Conservation (phyloP, 768 basidiomycete species). For the Cystoderma amianthinum region DNA sequence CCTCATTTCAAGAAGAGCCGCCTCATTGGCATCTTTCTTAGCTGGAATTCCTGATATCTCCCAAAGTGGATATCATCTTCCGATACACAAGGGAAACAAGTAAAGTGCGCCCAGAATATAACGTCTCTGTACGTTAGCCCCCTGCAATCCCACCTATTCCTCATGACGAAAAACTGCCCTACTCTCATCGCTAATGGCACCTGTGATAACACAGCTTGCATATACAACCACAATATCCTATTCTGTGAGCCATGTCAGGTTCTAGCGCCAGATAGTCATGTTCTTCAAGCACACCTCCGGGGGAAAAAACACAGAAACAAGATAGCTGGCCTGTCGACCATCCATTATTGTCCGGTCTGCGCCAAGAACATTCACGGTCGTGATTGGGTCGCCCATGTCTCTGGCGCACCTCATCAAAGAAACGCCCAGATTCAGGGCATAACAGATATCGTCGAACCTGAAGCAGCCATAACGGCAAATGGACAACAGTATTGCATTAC, state of each 20-base stretch:
- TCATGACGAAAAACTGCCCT: conserved; percentile 22
- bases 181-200: conserved; percentile 24
- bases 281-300: conserved; percentile 20
- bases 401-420: conserved; percentile 7
- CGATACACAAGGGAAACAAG: no score
- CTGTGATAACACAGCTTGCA: conserved; percentile 24
- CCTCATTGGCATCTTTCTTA: no score
- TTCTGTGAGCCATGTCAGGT: conserved; percentile 31
- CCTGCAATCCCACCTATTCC: neutral
- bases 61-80: no score
- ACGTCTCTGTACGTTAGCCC: no score
- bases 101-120: no score
- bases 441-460: conserved; percentile 20
- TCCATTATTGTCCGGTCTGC: conserved; percentile 24
- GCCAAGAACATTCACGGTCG: conserved; percentile 10
- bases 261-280: conserved; percentile 15
- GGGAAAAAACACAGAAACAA: conserved; percentile 20
- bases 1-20: no score
- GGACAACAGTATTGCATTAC: conserved; percentile 17
- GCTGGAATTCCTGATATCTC: no score
- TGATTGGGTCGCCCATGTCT: conserved; percentile 13
- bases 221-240: conserved; percentile 24
- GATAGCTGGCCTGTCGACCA: conserved; percentile 12
- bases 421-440: conserved; percentile 10
- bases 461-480: conserved; percentile 10